A percentile compares a stretch with the other conserved stretches of the same genome.
Evolutionary conservation across 1,139 yeast genomes (phyloP).

Genomic region (Sugiyamaella paludigena): DNA sequence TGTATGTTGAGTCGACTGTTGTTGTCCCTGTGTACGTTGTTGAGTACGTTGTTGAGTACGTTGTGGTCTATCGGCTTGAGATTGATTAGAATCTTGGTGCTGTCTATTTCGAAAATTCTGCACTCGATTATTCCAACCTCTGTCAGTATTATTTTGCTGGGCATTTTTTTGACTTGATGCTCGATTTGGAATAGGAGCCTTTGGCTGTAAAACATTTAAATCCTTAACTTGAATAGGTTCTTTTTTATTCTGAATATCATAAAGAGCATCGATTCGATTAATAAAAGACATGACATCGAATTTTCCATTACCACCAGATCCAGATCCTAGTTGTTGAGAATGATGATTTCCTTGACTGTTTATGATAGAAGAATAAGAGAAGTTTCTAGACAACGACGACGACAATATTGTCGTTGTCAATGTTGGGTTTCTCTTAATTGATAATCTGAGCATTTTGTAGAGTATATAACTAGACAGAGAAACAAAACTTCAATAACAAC

Average conservation of each 20-base stretch:
- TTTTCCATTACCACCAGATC: slow-evolving; percentile 8
- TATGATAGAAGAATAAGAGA: background rate
- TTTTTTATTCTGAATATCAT: slow-evolving; percentile 25
- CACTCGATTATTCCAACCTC: background rate
- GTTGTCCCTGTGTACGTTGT: background rate
- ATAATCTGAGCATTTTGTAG: slow-evolving; percentile 6
- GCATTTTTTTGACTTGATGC: background rate
- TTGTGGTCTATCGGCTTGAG: no score
- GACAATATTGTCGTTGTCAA: background rate
- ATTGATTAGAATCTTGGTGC: background rate
- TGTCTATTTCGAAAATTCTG: background rate
- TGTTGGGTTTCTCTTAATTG: background rate
- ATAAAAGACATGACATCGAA: slow-evolving; percentile 31
- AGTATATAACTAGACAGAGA: background rate
- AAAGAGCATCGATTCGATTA: slow-evolving; percentile 31
- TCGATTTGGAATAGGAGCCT: background rate
- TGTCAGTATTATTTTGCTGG: background rate
- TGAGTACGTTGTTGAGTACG: no score
- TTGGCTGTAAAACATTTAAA: slow-evolving; percentile 1
- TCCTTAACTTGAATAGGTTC: slow-evolving; percentile 16
- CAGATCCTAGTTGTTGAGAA: background rate
- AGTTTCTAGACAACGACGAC: background rate
- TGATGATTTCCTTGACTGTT: background rate
- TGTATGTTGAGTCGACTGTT: slow-evolving; percentile 1
- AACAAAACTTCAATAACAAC: background rate